phyloP scores from a whole-genome alignment of 176 grass and related monocot genomes.

The Otatea glauca region DNA sequence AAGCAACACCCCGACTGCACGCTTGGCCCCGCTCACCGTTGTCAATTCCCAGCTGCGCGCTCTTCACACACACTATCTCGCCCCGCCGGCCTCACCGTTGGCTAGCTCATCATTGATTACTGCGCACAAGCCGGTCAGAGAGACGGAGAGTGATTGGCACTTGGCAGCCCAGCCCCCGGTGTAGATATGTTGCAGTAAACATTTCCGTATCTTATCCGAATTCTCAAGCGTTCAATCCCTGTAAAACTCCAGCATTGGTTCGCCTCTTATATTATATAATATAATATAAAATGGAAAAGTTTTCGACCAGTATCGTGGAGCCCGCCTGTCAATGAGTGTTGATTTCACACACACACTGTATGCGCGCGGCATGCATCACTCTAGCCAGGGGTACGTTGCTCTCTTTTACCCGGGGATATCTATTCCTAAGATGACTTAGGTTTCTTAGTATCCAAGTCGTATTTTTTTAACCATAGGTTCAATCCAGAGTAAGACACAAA shows the following conservation, averaged over 20 bases:
- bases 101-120: constrained; percentile 41
- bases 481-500: not conserved
- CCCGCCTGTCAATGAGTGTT: not conserved
- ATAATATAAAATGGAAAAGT: not conserved
- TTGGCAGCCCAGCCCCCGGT: not conserved
- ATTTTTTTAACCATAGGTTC: not conserved
- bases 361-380: not conserved
- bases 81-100: not conserved
- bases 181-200: constrained; percentile 1
- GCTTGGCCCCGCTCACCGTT: not conserved
- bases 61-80: not conserved
- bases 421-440: too few species aligned
- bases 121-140: not conserved
- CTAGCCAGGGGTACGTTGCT: not conserved
- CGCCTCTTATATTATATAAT: too few species aligned
- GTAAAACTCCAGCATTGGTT: not conserved
- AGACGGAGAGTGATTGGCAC: constrained; percentile 37
- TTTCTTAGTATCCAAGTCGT: too few species aligned
- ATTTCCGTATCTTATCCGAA: constrained; percentile 28
- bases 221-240: not conserved
- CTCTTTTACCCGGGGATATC: not conserved
- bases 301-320: not conserved
- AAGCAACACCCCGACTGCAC: not conserved
- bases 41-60: constrained; percentile 46
- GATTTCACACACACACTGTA: not conserved